Conservation (phyloP, 495 filamentous ascomycete species). For the Astrocystis sublimbata region DNA sequence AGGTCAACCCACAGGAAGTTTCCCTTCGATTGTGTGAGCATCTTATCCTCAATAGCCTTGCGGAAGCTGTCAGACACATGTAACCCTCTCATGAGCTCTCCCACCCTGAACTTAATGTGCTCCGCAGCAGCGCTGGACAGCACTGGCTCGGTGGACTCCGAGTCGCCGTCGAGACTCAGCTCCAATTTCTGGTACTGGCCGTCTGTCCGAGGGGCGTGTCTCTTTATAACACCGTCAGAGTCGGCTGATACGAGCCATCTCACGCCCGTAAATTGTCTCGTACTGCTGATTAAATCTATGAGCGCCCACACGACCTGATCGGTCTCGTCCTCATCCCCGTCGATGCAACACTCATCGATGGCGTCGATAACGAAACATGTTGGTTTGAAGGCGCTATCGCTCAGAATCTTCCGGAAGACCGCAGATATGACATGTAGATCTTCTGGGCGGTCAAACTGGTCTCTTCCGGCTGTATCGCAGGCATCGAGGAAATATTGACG, state of each 20-base stretch:
- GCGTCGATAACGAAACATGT: background rate
- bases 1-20: background rate
- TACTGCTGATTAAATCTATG: background rate
- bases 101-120: background rate
- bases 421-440: background rate
- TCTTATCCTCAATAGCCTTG: background rate
- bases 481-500: background rate
- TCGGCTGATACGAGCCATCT: background rate
- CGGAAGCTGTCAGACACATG: background rate
- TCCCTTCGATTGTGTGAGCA: background rate
- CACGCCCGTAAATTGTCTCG: background rate
- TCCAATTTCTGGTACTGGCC: background rate
- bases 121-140: background rate
- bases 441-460: background rate
- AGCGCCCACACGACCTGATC: background rate
- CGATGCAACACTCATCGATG: background rate
- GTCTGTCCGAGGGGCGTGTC: background rate
- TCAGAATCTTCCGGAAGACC: background rate
- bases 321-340: background rate
- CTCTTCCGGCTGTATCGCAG: background rate
- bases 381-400: background rate
- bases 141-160: background rate
- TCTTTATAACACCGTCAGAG: background rate
- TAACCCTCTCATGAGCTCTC: background rate
- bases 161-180: background rate